These are phyloP conservation scores for Adenanthera pavonina DNA, from an alignment of 306 rosid species.

Conservation along the genomic window DNA sequence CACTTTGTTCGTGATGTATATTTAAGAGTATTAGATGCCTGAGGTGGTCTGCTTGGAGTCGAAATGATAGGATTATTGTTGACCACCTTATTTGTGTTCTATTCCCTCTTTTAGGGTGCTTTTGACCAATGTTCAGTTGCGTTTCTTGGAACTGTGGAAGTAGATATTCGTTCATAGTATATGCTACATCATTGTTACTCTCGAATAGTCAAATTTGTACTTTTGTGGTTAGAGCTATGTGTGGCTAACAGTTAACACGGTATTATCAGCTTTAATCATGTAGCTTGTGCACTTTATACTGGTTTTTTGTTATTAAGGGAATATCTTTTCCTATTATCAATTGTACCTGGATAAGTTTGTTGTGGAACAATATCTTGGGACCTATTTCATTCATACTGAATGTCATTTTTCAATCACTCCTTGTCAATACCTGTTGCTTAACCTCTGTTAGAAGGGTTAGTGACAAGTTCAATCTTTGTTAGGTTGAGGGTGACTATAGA, in stretches of 20 bases:
- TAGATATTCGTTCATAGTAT: background rate
- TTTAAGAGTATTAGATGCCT: constrained; percentile 16
- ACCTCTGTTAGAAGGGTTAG: constrained; percentile 13
- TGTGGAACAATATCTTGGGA: constrained; percentile 13
- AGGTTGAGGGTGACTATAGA: constrained; percentile 81
- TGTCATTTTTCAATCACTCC: constrained; percentile 15
- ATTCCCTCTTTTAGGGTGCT: background rate
- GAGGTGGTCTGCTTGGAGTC: constrained; percentile 31
- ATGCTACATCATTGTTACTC: background rate
- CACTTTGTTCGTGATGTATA: background rate
- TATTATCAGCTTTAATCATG: too few species aligned
- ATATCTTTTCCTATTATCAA: background rate
- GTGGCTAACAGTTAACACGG: background rate
- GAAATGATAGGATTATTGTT: constrained; percentile 23
- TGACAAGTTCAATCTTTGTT: constrained; percentile 36
- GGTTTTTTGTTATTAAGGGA: background rate
- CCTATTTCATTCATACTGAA: background rate
- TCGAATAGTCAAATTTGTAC: background rate
- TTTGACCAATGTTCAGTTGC: background rate
- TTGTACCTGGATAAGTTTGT: constrained; percentile 2
- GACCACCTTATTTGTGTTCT: constrained; percentile 3
- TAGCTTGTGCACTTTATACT: too few species aligned
- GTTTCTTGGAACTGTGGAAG: background rate
- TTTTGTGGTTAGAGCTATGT: background rate
- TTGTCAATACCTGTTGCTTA: background rate